Base-by-base conservation (phyloP, 1,139 yeast genomes). In the Kodamaea alishanica region DNA sequence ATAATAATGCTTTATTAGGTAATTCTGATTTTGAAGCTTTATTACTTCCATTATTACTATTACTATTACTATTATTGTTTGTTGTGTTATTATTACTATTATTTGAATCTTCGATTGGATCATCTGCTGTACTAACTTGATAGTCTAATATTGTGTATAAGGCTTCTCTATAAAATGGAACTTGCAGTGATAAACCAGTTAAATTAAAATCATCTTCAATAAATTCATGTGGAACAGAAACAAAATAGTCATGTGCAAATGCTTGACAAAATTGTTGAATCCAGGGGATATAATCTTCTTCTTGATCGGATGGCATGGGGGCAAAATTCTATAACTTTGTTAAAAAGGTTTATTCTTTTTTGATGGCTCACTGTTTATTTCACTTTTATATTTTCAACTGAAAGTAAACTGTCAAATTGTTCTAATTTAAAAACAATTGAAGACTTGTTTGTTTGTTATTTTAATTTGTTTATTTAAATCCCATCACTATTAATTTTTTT, bases 121-220 rank as follows among this genome's bases (percentile, higher is more conserved):
- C 75, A 41, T 71, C 76, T 40, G 84, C 84, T 1, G 95, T 88
- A 51, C 87, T 96, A 35, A 88, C 79, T 58, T 90, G 97, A 50
- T 71, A 72, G 52, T 72, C 77, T 47, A 92, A 69, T 44, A 92
- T 89, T 50, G 94, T 76, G 61, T 90, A 96, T 47, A 92, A 67
- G 4, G 97, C 97, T 58, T 89, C 96, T 56, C 92, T 73, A 62
- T 90, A 92, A 59, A 83, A 86, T 6, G 97, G 96, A 5, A 92
- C 96, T 47, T 85, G 80, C 54, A 81, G 77, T 24, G 86, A 76
- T 42, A 92, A 73, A 2, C 97, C 97, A 1, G 97, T 90, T 52
- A 92, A 72, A 57, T 92, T 92, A 70, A 92, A 92, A 54, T 92
- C 97, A 61, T 92, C 99, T 54, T 90, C 97, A 48, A 92, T 88